Conservation (phyloP, 345 rosid genomes). For the Adansonia digitata region DNA sequence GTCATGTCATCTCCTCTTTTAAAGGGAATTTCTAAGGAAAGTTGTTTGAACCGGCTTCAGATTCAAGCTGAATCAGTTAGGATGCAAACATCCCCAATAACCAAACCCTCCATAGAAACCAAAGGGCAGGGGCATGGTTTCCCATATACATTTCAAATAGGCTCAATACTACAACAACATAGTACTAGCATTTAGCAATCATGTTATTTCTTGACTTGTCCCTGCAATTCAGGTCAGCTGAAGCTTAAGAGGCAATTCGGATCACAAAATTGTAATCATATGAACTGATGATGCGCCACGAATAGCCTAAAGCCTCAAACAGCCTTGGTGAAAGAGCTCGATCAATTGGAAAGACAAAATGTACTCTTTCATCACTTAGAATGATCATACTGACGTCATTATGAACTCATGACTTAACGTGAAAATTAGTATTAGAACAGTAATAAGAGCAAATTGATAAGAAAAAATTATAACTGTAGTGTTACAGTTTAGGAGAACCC, state of each 20-base stretch:
- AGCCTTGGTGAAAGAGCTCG: neutral
- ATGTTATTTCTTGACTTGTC: neutral
- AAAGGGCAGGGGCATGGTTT: neutral
- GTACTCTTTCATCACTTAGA: neutral
- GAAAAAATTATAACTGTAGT: no score
- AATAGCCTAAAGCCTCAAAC: neutral
- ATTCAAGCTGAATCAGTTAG: neutral
- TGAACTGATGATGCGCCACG: neutral
- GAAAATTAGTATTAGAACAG: neutral
- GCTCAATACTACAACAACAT: no score
- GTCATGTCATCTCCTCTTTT: slow-evolving; percentile 35
- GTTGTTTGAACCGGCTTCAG: slow-evolving; percentile 11
- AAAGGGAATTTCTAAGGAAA: slow-evolving; percentile 18
- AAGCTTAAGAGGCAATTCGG: neutral
- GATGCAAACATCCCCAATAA: neutral
- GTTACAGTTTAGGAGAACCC: no score
- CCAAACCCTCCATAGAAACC: neutral
- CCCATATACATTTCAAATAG: neutral
- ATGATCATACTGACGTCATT: neutral
- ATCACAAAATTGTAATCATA: neutral
- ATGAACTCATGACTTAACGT: neutral
- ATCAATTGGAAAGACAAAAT: neutral
- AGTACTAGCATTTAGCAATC: no score
- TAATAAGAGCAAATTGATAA: no score
- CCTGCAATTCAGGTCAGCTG: neutral